Conservation (phyloP, 768 basidiomycete species). For the Rhizopogon roseolus region DNA sequence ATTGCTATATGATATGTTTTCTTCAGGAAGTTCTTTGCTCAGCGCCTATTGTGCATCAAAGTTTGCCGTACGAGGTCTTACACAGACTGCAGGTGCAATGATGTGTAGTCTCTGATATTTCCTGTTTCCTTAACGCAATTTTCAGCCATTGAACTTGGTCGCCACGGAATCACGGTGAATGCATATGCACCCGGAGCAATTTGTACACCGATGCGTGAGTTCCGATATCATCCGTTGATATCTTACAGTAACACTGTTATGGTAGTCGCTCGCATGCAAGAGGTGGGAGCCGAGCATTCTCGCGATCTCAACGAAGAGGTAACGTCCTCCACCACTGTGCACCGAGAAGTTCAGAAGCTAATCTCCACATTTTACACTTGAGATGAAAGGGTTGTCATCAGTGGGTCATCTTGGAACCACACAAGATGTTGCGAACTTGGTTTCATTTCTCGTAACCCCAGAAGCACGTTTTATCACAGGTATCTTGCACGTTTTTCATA, state of each 20-base stretch:
- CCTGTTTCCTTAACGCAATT: background rate
- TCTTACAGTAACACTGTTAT: background rate
- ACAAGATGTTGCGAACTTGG: slow-evolving; percentile 32
- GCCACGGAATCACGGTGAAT: slow-evolving; percentile 28
- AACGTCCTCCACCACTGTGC: background rate
- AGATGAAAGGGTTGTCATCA: slow-evolving; percentile 10
- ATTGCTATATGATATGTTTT: background rate
- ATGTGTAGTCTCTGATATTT: background rate
- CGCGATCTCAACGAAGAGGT: slow-evolving; percentile 13
- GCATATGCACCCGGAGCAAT: slow-evolving; percentile 30
- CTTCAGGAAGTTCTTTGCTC: slow-evolving; percentile 23
- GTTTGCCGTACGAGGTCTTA: slow-evolving; percentile 39
- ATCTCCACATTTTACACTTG: slow-evolving; percentile 1
- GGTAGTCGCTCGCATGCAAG: slow-evolving; percentile 16
- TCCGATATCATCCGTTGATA: background rate
- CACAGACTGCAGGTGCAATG: slow-evolving; percentile 26
- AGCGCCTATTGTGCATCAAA: slow-evolving; percentile 34
- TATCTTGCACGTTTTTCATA: slow-evolving; percentile 2
- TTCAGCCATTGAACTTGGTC: slow-evolving; percentile 28
- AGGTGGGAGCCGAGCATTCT: slow-evolving; percentile 6
- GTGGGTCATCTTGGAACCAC: slow-evolving; percentile 19
- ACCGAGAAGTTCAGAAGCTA: background rate
- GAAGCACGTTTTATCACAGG: slow-evolving; percentile 32
- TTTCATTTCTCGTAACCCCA: slow-evolving; percentile 30
- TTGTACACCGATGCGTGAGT: slow-evolving; percentile 25